Percentiles rank a stretch among this genome's conserved stretches.
These are phyloP conservation scores for Colletotrichum musae DNA, from an alignment of 2,329 filamentous ascomycete genomes.

Conservation along the genomic window DNA sequence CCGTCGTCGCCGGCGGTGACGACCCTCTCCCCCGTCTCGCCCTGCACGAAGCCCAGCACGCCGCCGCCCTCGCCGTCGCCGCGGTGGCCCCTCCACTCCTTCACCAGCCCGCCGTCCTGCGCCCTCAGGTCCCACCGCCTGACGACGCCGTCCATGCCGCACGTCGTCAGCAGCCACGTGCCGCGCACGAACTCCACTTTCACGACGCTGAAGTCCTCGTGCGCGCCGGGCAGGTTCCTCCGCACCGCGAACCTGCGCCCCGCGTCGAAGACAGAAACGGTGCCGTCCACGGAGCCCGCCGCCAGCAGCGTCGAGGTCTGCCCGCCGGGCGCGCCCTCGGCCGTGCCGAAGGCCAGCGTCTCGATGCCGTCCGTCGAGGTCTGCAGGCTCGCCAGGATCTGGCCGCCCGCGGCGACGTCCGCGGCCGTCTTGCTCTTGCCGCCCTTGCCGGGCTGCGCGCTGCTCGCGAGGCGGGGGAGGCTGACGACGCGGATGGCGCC, in stretches of 20 bases:
- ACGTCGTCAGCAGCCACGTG: constrained; percentile 83
- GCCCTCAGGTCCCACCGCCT: constrained; percentile 87
- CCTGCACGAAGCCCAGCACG: constrained; percentile 91
- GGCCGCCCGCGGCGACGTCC: constrained; percentile 60
- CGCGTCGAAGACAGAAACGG: constrained; percentile 89
- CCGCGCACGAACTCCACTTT: constrained; percentile 87
- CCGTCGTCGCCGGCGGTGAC: constrained; percentile 94
- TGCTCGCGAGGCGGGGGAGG: constrained; percentile 74
- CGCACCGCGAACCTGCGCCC: constrained; percentile 90
- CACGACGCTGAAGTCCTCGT: constrained; percentile 91
- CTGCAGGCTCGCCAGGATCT: constrained; percentile 86
- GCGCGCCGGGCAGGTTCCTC: constrained; percentile 84
- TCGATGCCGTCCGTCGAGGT: constrained; percentile 85
- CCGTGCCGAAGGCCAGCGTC: constrained; percentile 73
- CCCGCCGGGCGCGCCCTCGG: constrained; percentile 56
- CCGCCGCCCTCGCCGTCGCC: constrained; percentile 89
- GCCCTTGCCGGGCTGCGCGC: constrained; percentile 44
- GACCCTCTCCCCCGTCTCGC: constrained; percentile 78
- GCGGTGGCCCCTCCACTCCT: constrained; percentile 92
- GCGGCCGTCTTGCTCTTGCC: constrained; percentile 51
- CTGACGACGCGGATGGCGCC: constrained; percentile 89
- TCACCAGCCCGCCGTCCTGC: constrained; percentile 76
- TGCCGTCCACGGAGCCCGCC: constrained; percentile 79
- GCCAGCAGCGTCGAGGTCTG: constrained; percentile 65
- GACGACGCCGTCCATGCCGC: constrained; percentile 93